A percentile compares a stretch with the other conserved stretches of the same genome.
phyloP scores from a whole-genome alignment of 2,329 filamentous ascomycete genomes.

The Phaeomoniella chlamydospora region DNA sequence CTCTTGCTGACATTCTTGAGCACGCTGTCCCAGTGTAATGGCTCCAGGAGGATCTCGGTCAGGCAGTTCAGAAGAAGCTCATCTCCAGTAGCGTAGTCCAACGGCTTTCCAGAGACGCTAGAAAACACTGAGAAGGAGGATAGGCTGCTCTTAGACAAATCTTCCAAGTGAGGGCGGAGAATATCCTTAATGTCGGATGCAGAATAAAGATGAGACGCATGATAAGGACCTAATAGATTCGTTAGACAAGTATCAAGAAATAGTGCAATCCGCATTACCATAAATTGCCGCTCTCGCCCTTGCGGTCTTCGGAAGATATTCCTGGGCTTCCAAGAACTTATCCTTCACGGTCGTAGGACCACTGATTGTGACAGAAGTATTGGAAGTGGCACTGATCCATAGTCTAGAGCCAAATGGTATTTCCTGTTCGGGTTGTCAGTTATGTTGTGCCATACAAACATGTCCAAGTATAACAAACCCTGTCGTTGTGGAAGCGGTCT shows the following conservation, averaged over 20 bases:
- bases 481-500: slow-evolving; percentile 16
- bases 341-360: slow-evolving; percentile 40
- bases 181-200: slow-evolving; percentile 37
- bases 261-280: slow-evolving; percentile 24
- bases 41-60: slow-evolving; percentile 21
- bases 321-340: slow-evolving; percentile 32
- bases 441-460: too few species aligned
- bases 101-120: slow-evolving; percentile 19
- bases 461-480: too few species aligned
- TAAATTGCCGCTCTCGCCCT: slow-evolving; percentile 39
- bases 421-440: slow-evolving; percentile 12
- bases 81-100: slow-evolving; percentile 15
- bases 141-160: slow-evolving; percentile 13
- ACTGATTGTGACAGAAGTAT: slow-evolving; percentile 44
- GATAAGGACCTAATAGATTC: slow-evolving; percentile 24
- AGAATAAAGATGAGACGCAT: slow-evolving; percentile 40
- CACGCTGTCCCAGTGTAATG: slow-evolving; percentile 26
- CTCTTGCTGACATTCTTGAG: slow-evolving; percentile 13
- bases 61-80: slow-evolving; percentile 18
- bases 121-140: slow-evolving; percentile 22
- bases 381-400: slow-evolving; percentile 45
- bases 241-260: background rate
- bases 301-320: slow-evolving; percentile 33
- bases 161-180: slow-evolving; percentile 20
- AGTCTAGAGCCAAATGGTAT: slow-evolving; percentile 36